Conservation (phyloP, 2,329 filamentous ascomycete species). For the Aspergillus persii region DNA sequence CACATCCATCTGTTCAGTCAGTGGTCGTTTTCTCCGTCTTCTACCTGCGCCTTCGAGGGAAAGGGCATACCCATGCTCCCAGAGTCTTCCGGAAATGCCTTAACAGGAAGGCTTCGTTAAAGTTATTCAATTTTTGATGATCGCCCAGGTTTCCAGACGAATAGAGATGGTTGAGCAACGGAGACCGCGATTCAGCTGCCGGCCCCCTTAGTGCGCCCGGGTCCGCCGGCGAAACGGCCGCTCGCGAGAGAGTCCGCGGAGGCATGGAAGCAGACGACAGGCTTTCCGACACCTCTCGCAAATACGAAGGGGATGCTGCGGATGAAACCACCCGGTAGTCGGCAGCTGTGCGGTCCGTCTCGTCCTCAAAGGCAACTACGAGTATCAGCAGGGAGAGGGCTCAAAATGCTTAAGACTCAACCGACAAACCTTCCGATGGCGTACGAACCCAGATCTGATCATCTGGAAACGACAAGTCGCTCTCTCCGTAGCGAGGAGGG, state of each 20-base stretch:
- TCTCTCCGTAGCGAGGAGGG: constrained; percentile 36
- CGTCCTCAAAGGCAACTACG: constrained; percentile 35
- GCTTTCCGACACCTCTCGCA: constrained; percentile 24
- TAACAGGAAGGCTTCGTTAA: constrained; percentile 35
- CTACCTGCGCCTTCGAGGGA: background rate
- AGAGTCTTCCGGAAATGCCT: constrained; percentile 33
- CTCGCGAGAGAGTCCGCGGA: constrained; percentile 7
- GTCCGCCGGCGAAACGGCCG: constrained; percentile 11
- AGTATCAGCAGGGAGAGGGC: background rate
- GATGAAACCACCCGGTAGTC: constrained; percentile 32
- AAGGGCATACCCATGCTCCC: constrained; percentile 32
- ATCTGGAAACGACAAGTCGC: constrained; percentile 32
- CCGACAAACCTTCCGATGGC: constrained; percentile 28
- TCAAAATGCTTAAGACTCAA: too few relatives aligned
- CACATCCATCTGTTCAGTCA: constrained; percentile 27
- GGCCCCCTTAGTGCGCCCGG: constrained; percentile 1
- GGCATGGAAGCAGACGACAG: constrained; percentile 25
- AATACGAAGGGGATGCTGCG: constrained; percentile 14
- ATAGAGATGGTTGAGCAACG: constrained; percentile 18
- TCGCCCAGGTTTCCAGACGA: constrained; percentile 19
- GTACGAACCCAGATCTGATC: constrained; percentile 33
- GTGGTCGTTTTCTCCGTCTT: constrained; percentile 10
- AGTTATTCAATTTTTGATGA: constrained; percentile 25
- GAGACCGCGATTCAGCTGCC: constrained; percentile 11
- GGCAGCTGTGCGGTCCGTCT: constrained; percentile 34